These are phyloP conservation scores for Angophora floribunda DNA, from an alignment of 345 rosid species.

Conservation along the genomic window DNA sequence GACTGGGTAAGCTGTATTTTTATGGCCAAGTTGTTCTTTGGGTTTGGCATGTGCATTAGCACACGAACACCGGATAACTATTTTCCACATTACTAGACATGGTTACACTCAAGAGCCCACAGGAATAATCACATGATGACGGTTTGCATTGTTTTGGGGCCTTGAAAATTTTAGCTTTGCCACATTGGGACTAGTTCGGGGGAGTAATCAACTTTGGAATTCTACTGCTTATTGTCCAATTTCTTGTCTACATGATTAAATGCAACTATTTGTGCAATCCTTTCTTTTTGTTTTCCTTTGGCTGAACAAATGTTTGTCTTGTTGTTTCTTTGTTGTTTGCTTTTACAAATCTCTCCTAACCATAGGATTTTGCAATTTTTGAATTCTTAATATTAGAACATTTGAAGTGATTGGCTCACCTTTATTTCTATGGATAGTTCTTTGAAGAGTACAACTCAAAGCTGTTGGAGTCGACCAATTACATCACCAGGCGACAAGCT, in stretches of 20 bases:
- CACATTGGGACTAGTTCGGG: neutral
- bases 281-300: neutral
- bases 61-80: neutral
- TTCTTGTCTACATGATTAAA: neutral
- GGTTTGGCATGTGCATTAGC: neutral
- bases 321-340: neutral
- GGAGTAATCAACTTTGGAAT: neutral
- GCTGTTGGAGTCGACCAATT: conserved; percentile 86
- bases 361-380: neutral
- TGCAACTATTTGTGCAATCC: neutral
- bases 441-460: conserved; percentile 81
- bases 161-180: neutral
- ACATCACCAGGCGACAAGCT: conserved; percentile 95
- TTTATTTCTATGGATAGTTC: conserved; percentile 41
- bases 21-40: neutral
- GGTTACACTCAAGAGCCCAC: neutral
- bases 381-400: neutral
- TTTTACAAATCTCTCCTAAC: neutral
- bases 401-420: neutral
- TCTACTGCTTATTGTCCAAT: neutral
- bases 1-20: conserved; percentile 60
- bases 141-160: neutral
- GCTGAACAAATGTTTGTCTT: neutral
- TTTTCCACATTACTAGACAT: neutral
- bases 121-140: neutral